Percentiles rank a stretch among this genome's conserved stretches.
These are phyloP conservation scores for Myxozyma neotropica DNA, from an alignment of 805 yeast species.

Conservation along the genomic window DNA sequence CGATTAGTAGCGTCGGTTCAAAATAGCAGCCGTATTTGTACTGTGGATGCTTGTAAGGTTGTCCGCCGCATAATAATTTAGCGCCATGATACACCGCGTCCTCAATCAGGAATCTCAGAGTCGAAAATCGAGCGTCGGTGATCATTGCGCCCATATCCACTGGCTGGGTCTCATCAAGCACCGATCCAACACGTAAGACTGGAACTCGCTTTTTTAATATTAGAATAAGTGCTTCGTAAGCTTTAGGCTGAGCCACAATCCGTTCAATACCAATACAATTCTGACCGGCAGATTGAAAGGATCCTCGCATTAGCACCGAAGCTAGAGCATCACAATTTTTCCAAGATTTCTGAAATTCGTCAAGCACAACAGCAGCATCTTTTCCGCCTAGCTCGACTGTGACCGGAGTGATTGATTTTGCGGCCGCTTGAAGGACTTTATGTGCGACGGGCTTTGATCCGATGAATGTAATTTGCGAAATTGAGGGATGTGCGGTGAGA, in stretches of 20 bases:
- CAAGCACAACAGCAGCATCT: slow-evolving; percentile 85
- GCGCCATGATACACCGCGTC: slow-evolving; percentile 88
- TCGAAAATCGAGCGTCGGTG: slow-evolving; percentile 70
- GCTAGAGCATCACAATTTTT: slow-evolving; percentile 52
- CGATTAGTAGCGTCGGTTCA: slow-evolving; percentile 82
- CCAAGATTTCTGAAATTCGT: slow-evolving; percentile 50
- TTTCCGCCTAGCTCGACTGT: slow-evolving; percentile 97
- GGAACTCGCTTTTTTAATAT: slow-evolving; percentile 62
- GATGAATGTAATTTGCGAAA: slow-evolving; percentile 89
- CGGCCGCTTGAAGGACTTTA: slow-evolving; percentile 78
- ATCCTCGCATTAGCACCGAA: slow-evolving; percentile 87
- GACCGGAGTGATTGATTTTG: slow-evolving; percentile 86
- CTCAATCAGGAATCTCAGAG: slow-evolving; percentile 63
- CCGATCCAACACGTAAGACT: slow-evolving; percentile 77
- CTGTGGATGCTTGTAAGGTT: slow-evolving; percentile 78
- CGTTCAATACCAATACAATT: slow-evolving; percentile 98
- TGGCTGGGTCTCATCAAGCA: slow-evolving; percentile 73
- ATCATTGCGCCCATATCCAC: slow-evolving; percentile 97
- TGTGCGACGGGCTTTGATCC: slow-evolving; percentile 97
- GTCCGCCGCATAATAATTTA: slow-evolving; percentile 75
- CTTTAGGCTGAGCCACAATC: slow-evolving; percentile 74
- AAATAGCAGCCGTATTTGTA: slow-evolving; percentile 96
- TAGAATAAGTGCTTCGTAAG: slow-evolving; percentile 63
- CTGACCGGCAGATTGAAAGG: slow-evolving; percentile 97
- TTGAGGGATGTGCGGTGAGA: slow-evolving; percentile 78